Percentiles rank a stretch among this genome's conserved stretches.
These are phyloP conservation scores for Curvularia sp. DNA, from an alignment of 2,329 filamentous ascomycete genomes.

Conservation along the genomic window DNA sequence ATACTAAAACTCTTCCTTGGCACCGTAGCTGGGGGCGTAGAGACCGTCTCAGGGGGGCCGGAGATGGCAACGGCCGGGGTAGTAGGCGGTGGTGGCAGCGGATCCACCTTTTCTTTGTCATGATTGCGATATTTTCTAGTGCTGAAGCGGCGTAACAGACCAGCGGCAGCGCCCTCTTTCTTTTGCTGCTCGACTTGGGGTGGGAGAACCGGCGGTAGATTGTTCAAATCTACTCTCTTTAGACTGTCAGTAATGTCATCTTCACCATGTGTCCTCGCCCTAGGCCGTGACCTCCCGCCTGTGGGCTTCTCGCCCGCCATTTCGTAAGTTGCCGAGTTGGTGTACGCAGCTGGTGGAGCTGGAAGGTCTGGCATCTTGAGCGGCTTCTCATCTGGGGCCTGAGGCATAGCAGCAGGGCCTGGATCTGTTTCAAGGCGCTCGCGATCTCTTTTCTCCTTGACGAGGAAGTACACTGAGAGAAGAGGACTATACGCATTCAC, in stretches of 20 bases:
- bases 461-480: constrained; percentile 92
- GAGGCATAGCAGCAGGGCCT: constrained; percentile 65
- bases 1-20: constrained; percentile 91
- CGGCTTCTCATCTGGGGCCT: constrained; percentile 63
- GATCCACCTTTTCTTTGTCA: constrained; percentile 59
- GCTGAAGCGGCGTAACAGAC: constrained; percentile 87
- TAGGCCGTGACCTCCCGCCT: constrained; percentile 80
- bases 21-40: constrained; percentile 61
- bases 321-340: constrained; percentile 83
- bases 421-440: constrained; percentile 69
- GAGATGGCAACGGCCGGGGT: constrained; percentile 83
- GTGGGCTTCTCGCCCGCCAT: constrained; percentile 88
- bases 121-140: constrained; percentile 76
- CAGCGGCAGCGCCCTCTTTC: constrained; percentile 87
- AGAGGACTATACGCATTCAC: constrained; percentile 92
- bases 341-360: constrained; percentile 85
- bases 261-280: constrained; percentile 92
- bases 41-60: constrained; percentile 70
- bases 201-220: constrained; percentile 61
- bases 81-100: constrained; percentile 71
- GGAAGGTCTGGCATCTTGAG: constrained; percentile 76
- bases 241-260: constrained; percentile 81
- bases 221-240: constrained; percentile 68
- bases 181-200: constrained; percentile 65
- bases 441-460: constrained; percentile 90